Evolutionary conservation across 169 alveolate genomes (phyloP).

Genomic region (Theileria parva): DNA sequence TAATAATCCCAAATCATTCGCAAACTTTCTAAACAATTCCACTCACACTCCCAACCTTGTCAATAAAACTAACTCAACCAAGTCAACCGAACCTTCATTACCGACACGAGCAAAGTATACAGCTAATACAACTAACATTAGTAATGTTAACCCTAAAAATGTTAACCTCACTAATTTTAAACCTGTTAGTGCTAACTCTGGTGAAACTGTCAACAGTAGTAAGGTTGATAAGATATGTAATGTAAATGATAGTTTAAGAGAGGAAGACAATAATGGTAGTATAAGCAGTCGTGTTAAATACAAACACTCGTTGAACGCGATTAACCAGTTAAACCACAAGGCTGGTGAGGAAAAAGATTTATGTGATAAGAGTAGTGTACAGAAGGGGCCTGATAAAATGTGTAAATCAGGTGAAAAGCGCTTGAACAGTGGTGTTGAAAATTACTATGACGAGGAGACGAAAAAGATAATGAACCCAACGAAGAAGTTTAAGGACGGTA

Average conservation of each 20-base stretch:
- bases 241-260: background rate
- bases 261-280: background rate
- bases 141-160: background rate
- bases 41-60: constrained; percentile 23
- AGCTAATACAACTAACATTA: background rate
- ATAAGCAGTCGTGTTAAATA: background rate
- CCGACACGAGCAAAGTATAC: background rate
- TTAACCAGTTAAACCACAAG: background rate
- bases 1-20: constrained; percentile 12
- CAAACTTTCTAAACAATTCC: constrained; percentile 13
- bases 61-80: background rate
- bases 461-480: constrained; percentile 71
- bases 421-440: constrained; percentile 3
- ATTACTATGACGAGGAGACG: constrained; percentile 65
- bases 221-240: background rate
- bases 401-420: constrained; percentile 8
- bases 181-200: background rate
- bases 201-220: background rate
- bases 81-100: background rate
- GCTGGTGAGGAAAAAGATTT: background rate
- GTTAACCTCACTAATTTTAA: background rate
- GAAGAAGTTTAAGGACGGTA: constrained; percentile 58
- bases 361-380: background rate
- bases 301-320: background rate
- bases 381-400: background rate